Percentiles rank a stretch among this genome's conserved stretches.
phyloP scores from a whole-genome alignment of 2,329 filamentous ascomycete genomes.

The Didymella segeticola region DNA sequence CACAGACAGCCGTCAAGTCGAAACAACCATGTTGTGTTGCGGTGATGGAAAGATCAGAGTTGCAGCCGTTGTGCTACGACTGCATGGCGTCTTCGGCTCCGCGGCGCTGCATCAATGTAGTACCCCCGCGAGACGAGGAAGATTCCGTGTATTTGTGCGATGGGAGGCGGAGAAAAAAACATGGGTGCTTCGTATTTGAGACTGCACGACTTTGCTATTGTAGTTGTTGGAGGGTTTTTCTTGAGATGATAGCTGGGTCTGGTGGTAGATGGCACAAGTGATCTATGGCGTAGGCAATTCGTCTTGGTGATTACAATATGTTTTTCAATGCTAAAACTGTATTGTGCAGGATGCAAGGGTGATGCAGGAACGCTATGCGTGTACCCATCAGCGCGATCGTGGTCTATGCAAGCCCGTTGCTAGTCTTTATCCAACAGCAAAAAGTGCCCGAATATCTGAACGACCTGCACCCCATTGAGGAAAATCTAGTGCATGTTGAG shows the following conservation, averaged over 20 bases:
- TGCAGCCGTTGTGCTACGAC: not conserved
- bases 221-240: too few species aligned
- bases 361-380: slow-evolving; percentile 3
- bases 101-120: not conserved
- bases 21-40: not conserved
- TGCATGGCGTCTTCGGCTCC: not conserved
- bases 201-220: too few species aligned
- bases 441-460: not conserved
- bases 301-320: not conserved
- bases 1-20: too few species aligned
- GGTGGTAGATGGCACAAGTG: not conserved
- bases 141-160: not conserved
- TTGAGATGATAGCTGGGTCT: too few species aligned
- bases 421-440: not conserved
- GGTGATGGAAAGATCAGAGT: not conserved
- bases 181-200: not conserved
- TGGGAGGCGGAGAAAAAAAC: not conserved
- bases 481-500: not conserved
- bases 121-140: not conserved
- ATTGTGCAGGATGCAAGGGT: not conserved
- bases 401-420: slow-evolving; percentile 5
- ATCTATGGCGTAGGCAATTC: not conserved
- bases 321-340: slow-evolving; percentile 4
- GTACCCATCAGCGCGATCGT: not conserved
- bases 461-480: too few species aligned